Evolutionary conservation across 1,284 basidiomycete genomes (phyloP).

Genomic region (Ceratobasidium sp.): DNA sequence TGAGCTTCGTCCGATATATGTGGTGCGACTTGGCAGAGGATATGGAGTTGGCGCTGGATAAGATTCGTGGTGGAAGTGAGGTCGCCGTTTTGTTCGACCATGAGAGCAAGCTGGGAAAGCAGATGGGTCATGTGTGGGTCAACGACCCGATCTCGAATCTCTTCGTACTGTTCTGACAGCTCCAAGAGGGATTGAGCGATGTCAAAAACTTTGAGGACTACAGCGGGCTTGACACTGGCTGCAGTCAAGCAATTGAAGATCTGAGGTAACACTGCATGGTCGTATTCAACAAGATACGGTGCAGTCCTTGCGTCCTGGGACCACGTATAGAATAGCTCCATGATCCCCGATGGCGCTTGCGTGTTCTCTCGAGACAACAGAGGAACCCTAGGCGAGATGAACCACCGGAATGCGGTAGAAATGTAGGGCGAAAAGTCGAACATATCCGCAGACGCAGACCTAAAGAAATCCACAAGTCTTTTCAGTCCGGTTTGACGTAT

Average conservation of each 20-base stretch:
- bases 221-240: conserved; percentile 85
- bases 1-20: conserved; percentile 76
- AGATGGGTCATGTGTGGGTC: conserved; percentile 80
- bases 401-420: conserved; percentile 66
- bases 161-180: conserved; percentile 60
- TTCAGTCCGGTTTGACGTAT: conserved; percentile 86
- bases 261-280: conserved; percentile 74
- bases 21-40: conserved; percentile 82
- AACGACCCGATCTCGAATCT: conserved; percentile 65
- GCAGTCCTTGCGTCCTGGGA: conserved; percentile 66
- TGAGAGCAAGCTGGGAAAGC: conserved; percentile 73
- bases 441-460: conserved; percentile 57
- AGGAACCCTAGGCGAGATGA: conserved; percentile 85
- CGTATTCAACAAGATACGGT: conserved; percentile 71
- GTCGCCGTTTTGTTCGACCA: conserved; percentile 65
- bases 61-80: conserved; percentile 67
- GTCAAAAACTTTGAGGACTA: conserved; percentile 84
- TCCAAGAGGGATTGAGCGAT: conserved; percentile 79
- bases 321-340: conserved; percentile 89
- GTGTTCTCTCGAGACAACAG: conserved; percentile 85
- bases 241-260: conserved; percentile 84
- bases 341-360: conserved; percentile 87
- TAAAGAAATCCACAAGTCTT: conserved; percentile 88
- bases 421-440: conserved; percentile 85
- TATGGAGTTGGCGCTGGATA: conserved; percentile 81